Evolutionary conservation across 2,329 filamentous ascomycete species (phyloP).

Genomic region (Fusarium zealandicum): DNA sequence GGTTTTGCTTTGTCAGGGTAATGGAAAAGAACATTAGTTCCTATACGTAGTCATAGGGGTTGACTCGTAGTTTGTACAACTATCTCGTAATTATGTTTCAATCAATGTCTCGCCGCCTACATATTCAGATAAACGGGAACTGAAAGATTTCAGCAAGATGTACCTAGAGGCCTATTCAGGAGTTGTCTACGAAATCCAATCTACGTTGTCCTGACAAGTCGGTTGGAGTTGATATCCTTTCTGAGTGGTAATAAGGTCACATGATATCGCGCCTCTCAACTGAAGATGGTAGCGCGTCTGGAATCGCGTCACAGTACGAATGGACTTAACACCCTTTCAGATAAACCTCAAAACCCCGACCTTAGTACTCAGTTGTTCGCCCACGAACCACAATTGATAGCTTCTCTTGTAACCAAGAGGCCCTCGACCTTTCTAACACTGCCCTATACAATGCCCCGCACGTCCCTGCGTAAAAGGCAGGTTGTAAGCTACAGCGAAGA

Average conservation of each 20-base stretch:
- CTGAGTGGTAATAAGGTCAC: conserved; percentile 23
- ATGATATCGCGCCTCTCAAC: conserved; percentile 35
- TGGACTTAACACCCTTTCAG: not conserved
- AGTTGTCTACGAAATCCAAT: not conserved
- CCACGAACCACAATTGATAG: too few species aligned
- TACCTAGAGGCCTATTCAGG: too few species aligned
- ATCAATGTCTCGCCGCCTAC: too few species aligned
- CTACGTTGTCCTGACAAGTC: too few species aligned
- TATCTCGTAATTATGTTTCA: too few species aligned
- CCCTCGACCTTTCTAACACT: too few species aligned
- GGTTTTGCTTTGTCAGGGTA: not conserved
- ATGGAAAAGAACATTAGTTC: not conserved
- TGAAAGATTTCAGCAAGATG: too few species aligned
- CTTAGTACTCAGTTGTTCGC: not conserved
- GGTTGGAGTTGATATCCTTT: too few species aligned
- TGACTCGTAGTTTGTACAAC: not conserved
- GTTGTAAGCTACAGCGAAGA: conserved; percentile 45
- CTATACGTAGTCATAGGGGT: too few species aligned
- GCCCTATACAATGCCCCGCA: conserved; percentile 44
- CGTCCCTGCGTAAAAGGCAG: conserved; percentile 45
- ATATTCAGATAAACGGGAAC: too few species aligned
- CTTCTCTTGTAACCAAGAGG: not conserved
- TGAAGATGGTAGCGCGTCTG: conserved; percentile 27
- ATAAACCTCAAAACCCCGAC: not conserved
- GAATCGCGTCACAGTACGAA: conserved; percentile 26